Conservation (phyloP, 305 asterid species). For the Fraxinus greggii region DNA sequence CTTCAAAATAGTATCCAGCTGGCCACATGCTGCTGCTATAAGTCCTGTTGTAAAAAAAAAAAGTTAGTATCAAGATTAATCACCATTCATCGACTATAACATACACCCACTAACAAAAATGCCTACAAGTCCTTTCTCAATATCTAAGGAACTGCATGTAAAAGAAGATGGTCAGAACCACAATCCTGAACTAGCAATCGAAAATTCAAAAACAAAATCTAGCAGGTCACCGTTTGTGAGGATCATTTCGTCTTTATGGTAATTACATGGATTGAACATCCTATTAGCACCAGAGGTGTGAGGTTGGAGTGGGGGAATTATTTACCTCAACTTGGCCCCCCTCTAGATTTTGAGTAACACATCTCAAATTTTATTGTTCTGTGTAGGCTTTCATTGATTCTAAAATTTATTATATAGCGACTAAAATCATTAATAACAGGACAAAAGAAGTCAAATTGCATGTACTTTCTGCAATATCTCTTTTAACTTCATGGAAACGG, state of each 20-base stretch:
- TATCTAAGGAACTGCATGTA: not conserved
- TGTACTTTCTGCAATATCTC: not conserved
- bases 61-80: not conserved
- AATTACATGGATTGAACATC: not conserved
- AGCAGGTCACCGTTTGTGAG: not conserved
- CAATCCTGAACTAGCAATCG: not conserved
- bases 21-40: conserved; percentile 76
- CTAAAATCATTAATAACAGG: not conserved
- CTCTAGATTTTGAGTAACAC: not conserved
- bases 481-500: not conserved
- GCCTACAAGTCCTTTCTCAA: not conserved
- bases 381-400: not conserved
- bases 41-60: conserved; percentile 54
- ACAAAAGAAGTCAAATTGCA: conserved; percentile 1
- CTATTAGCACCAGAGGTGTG: not conserved
- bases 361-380: not conserved
- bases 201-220: not conserved
- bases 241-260: not conserved
- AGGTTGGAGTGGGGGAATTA: not conserved
- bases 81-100: not conserved
- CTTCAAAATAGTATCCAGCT: conserved; percentile 58
- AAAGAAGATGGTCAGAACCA: not conserved
- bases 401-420: not conserved
- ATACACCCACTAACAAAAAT: not conserved
- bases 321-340: not conserved